phyloP scores from a whole-genome alignment of 371 early-diverging fungal species.

The Mortierella sp. region DNA sequence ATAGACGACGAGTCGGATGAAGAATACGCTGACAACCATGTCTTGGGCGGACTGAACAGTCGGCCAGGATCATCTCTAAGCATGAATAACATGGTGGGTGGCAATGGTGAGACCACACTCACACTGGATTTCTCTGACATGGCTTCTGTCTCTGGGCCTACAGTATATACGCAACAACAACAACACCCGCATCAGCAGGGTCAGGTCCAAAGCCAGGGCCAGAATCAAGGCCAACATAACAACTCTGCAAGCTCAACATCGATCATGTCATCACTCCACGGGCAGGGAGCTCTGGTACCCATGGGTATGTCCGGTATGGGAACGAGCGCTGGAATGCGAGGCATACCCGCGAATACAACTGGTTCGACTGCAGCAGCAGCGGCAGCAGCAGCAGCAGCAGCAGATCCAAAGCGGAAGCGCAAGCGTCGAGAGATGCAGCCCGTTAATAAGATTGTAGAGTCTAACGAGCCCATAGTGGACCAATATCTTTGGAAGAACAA shows the following conservation, averaged over 20 bases:
- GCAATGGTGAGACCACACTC: conserved; percentile 39
- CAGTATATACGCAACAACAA: conserved; percentile 15
- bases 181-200: conserved; percentile 11
- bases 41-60: conserved; percentile 34
- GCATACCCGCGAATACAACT: conserved; percentile 10
- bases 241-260: not conserved
- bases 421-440: conserved; percentile 76
- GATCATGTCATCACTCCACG: conserved; percentile 8
- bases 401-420: conserved; percentile 61
- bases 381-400: conserved; percentile 10
- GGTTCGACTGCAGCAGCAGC: conserved; percentile 13
- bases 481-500: conserved; percentile 75
- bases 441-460: conserved; percentile 74
- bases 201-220: conserved; percentile 1
- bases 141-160: conserved; percentile 40
- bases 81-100: conserved; percentile 52
- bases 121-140: conserved; percentile 47
- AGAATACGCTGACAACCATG: conserved; percentile 38
- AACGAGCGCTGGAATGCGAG: conserved; percentile 5
- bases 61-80: conserved; percentile 53
- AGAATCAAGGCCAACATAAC: not conserved
- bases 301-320: conserved; percentile 25
- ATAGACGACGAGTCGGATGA: conserved; percentile 49
- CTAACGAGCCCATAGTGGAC: conserved; percentile 69
- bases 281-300: not conserved